These are phyloP conservation scores for Vitis hybrid DNA, from an alignment of 177 flowering plant species.

Conservation along the genomic window DNA sequence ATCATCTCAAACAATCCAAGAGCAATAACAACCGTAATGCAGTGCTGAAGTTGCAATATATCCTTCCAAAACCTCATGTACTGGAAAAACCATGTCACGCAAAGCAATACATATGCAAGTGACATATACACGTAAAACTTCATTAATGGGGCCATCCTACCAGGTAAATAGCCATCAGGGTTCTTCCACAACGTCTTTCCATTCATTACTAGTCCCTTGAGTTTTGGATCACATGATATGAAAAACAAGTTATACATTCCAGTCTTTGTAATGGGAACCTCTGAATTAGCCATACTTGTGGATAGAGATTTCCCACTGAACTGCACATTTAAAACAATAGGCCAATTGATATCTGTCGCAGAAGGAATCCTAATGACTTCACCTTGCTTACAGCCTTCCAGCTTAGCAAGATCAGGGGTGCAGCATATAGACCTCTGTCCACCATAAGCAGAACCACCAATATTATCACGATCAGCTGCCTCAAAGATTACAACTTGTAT, in stretches of 20 bases:
- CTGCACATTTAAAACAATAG: slow-evolving; percentile 54
- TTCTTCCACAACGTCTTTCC: slow-evolving; percentile 94
- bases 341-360: slow-evolving; percentile 64
- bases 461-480: slow-evolving; percentile 87
- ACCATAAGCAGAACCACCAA: slow-evolving; percentile 97
- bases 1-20: slow-evolving; percentile 90
- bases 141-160: slow-evolving; percentile 89
- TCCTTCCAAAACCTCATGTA: slow-evolving; percentile 80
- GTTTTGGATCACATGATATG: slow-evolving; percentile 83
- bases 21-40: slow-evolving; percentile 67
- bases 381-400: slow-evolving; percentile 92
- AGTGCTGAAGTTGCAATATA: slow-evolving; percentile 83
- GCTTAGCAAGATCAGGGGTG: slow-evolving; percentile 93
- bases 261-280: slow-evolving; percentile 60
- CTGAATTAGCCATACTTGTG: slow-evolving; percentile 41
- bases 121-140: slow-evolving; percentile 75
- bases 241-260: slow-evolving; percentile 97
- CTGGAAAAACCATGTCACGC: slow-evolving; percentile 72
- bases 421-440: slow-evolving; percentile 94
- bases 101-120: slow-evolving; percentile 65
- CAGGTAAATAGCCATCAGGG: slow-evolving; percentile 91
- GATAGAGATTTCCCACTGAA: slow-evolving; percentile 49
- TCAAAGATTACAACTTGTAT: slow-evolving; percentile 85
- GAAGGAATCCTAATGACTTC: slow-evolving; percentile 82
- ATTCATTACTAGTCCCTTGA: slow-evolving; percentile 68